phyloP scores from a whole-genome alignment of 2,329 filamentous ascomycete genomes.

The Lecanoromycetidae sp. region DNA sequence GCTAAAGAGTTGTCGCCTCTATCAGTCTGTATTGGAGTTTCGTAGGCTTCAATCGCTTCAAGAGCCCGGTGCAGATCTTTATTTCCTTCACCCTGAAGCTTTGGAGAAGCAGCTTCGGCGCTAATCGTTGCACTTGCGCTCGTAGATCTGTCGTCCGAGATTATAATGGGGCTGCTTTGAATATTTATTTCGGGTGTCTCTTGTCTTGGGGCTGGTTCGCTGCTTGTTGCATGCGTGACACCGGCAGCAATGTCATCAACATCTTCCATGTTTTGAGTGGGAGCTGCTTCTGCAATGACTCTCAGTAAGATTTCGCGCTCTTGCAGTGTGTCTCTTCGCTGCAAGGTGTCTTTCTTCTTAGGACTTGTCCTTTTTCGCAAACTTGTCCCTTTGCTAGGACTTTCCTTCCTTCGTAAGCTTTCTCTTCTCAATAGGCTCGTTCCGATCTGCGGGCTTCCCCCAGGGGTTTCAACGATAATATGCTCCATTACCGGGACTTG shows the following conservation, averaged over 20 bases:
- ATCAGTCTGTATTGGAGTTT: neutral
- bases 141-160: too few relatives aligned
- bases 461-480: neutral
- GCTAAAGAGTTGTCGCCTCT: neutral
- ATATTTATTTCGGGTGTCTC: neutral
- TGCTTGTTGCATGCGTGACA: neutral
- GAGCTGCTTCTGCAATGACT: slow-evolving; percentile 7
- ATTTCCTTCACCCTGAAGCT: neutral
- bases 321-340: slow-evolving; percentile 14
- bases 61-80: slow-evolving; percentile 9
- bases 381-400: slow-evolving; percentile 7
- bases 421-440: slow-evolving; percentile 13
- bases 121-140: too few relatives aligned
- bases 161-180: neutral
- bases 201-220: neutral
- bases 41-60: slow-evolving; percentile 10
- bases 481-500: neutral
- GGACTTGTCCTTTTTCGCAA: slow-evolving; percentile 6
- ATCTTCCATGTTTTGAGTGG: neutral
- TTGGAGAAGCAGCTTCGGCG: neutral
- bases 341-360: slow-evolving; percentile 12
- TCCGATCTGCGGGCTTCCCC: slow-evolving; percentile 13
- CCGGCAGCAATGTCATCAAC: neutral
- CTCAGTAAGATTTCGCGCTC: slow-evolving; percentile 14
- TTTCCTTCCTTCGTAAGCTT: slow-evolving; percentile 11